Evolutionary conservation across 1,139 yeast genomes (phyloP), one percentile per base, ranked within the genome.

Genomic region (Kluyveromyces sp.): DNA sequence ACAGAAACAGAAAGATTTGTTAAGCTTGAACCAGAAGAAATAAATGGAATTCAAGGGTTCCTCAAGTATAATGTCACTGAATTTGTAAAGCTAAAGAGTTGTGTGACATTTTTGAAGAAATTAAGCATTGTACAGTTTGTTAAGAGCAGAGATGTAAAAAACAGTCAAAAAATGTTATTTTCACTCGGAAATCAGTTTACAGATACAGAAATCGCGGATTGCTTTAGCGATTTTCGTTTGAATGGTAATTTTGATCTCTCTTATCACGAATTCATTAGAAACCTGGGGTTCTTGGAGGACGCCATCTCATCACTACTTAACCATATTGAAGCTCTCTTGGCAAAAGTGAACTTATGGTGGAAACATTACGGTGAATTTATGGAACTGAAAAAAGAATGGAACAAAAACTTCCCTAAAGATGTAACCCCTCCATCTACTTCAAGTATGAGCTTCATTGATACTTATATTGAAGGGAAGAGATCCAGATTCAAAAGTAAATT

Each of bases 21-120:
- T 25, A 55, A 50, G 21, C 52, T 66, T 7, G 66, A 65, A 37
- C 69, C 69, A 2, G 78, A 74, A 45, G 75, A 72, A 45, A 61
- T 73, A 32, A 65, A 69, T 21, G 84, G 80, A 41, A 78, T 81
- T 41, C 78, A 74, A 43, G 70, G 71, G 33, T 84, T 85, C 55
- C 58, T 83, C 29, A 71, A 71, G 39, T 82, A 72, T 54, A 76
- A 84, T 1, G 52, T 67, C 27, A 65, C 67, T 8, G 87, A 82
- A 54, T 59, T 82, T 33, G 60, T 56, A 2, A 58, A 57, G 2
- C 70, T 74, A 46, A 61, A 64, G 15, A 52, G 48, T 1, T 47
- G 58, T 1, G 59, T 77, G 15, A 61, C 65, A 25, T 68, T 66
- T 43, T 54, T 80, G 41, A 70, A 72, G 50, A 77, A 76, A 53